phyloP scores from a whole-genome alignment of 108 stramenopile genomes.

The Craspedostauros australis region DNA sequence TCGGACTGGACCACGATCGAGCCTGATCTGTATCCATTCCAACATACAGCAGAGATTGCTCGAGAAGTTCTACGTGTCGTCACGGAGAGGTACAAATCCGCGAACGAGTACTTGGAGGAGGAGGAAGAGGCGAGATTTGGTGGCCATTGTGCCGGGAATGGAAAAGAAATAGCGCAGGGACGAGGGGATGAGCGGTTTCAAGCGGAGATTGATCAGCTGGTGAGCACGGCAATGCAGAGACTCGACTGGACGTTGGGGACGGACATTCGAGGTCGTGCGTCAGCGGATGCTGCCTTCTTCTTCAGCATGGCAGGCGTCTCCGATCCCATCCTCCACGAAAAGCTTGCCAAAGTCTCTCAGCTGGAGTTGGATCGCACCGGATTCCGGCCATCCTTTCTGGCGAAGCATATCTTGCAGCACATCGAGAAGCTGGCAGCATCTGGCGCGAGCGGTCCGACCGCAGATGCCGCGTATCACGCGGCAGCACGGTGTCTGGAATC shows the following conservation, averaged over 20 bases:
- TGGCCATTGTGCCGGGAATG: no score
- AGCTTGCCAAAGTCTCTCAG: slow-evolving; percentile 31
- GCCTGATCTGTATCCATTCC: no score
- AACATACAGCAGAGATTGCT: no score
- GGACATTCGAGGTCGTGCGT: slow-evolving; percentile 58
- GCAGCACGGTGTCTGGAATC: no score
- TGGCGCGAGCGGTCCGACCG: no score
- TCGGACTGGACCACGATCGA: slow-evolving; percentile 3
- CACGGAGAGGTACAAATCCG: no score
- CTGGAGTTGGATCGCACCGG: slow-evolving; percentile 61
- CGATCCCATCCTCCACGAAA: slow-evolving; percentile 26
- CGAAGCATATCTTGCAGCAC: slow-evolving; percentile 59
- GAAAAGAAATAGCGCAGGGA: no score
- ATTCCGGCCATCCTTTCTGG: slow-evolving; percentile 40
- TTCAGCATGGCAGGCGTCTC: slow-evolving; percentile 62
- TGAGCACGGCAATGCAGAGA: not conserved
- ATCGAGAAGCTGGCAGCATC: slow-evolving; percentile 61
- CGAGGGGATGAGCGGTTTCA: not conserved
- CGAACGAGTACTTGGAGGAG: no score
- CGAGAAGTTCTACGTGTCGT: no score
- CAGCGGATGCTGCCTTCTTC: slow-evolving; percentile 81
- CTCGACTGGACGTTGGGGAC: slow-evolving; percentile 6
- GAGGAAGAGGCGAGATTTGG: no score
- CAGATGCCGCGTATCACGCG: no score
- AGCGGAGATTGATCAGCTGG: not conserved